Evolutionary conservation across 2,329 filamentous ascomycete species (phyloP).

Genomic region (Hymenoscyphus scutula): DNA sequence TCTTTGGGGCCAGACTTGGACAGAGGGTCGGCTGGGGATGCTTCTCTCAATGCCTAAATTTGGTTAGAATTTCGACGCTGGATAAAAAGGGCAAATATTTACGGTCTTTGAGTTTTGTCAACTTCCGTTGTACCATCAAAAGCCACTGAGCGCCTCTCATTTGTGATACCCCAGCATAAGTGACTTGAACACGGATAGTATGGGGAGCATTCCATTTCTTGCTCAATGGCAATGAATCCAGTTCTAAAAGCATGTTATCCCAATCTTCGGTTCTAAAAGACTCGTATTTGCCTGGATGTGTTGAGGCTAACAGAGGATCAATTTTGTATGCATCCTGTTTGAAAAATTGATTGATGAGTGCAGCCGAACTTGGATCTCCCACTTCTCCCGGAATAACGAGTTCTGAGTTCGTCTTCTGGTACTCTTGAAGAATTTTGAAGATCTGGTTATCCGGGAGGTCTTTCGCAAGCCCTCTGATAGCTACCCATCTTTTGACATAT

Average conservation of each 20-base stretch:
- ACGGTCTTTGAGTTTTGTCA: constrained; percentile 21
- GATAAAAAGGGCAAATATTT: constrained; percentile 7
- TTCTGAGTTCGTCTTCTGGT: constrained; percentile 6
- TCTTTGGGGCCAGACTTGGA: constrained; percentile 21
- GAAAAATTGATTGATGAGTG: constrained; percentile 3
- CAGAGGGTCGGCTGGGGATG: background rate
- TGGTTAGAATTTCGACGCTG: background rate
- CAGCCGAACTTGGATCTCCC: constrained; percentile 4
- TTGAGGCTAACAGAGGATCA: constrained; percentile 1
- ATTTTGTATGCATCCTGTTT: constrained; percentile 6
- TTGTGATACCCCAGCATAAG: constrained; percentile 21
- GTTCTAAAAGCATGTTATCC: background rate
- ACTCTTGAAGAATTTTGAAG: constrained; percentile 13
- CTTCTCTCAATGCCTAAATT: background rate
- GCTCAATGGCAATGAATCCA: constrained; percentile 7
- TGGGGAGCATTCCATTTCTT: constrained; percentile 10
- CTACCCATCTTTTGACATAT: constrained; percentile 15
- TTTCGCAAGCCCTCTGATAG: constrained; percentile 9
- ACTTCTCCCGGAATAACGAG: background rate
- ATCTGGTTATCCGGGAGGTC: constrained; percentile 9
- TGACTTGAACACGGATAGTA: constrained; percentile 14
- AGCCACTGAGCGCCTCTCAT: constrained; percentile 22
- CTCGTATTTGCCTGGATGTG: background rate
- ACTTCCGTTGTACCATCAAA: constrained; percentile 16
- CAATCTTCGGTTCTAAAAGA: constrained; percentile 6